Percentiles rank a stretch among this genome's conserved stretches.
Conservation (phyloP, 371 early-diverging fungal species). For the Chytridium lagenaria region DNA sequence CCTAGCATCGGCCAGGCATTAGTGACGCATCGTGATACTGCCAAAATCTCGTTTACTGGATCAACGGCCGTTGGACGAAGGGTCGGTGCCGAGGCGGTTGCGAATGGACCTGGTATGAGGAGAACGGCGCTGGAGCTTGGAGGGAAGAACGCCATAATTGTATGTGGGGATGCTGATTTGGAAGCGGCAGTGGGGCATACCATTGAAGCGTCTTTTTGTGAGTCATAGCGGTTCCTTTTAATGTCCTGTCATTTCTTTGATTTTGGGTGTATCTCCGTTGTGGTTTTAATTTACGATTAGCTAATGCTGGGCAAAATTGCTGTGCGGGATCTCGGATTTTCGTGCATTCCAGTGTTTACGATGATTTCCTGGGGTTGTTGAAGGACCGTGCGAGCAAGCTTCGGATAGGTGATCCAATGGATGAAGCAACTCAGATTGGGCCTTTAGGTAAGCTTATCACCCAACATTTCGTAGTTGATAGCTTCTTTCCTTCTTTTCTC, state of each 20-base stretch:
- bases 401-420: constrained; percentile 29
- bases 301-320: constrained; percentile 42
- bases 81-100: neutral
- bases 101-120: constrained; percentile 62
- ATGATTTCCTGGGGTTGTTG: constrained; percentile 18
- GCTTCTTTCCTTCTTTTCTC: neutral
- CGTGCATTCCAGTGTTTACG: constrained; percentile 28
- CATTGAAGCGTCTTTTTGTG: constrained; percentile 37
- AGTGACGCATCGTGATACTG: constrained; percentile 57
- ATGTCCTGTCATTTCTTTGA: constrained; percentile 2
- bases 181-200: constrained; percentile 24
- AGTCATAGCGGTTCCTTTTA: no score
- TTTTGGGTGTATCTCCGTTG: neutral
- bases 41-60: constrained; percentile 73
- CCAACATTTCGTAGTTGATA: neutral
- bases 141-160: constrained; percentile 43
- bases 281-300: constrained; percentile 5
- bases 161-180: constrained; percentile 33
- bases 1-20: constrained; percentile 62
- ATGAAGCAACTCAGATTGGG: constrained; percentile 29
- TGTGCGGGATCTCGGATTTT: constrained; percentile 34
- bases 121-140: constrained; percentile 54
- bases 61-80: constrained; percentile 64
- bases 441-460: constrained; percentile 20
- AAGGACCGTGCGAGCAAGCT: neutral